These are phyloP conservation scores for Plectranthus barbatus DNA, from an alignment of 257 asterid species.

Conservation along the genomic window DNA sequence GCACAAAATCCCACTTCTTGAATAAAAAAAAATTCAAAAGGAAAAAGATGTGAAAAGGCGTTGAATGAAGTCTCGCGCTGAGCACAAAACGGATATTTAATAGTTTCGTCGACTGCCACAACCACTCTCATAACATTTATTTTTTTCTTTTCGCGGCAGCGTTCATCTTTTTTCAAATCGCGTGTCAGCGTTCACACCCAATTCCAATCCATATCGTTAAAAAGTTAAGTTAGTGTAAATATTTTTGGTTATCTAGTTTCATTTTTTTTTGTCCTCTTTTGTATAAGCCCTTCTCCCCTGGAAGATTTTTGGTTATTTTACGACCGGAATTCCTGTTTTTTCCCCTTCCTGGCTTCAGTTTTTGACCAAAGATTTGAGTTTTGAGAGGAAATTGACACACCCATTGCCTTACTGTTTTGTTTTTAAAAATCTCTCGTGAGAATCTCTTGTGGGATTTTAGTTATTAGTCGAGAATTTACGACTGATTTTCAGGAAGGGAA, in stretches of 20 bases:
- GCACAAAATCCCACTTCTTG: not conserved
- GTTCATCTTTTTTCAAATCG: not conserved
- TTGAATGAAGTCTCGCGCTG: conserved; percentile 1
- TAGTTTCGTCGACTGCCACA: not conserved
- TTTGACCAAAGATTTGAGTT: not conserved
- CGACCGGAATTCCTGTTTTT: not conserved
- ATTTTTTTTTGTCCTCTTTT: not conserved
- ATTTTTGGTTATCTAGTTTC: not conserved
- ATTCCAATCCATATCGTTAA: not conserved
- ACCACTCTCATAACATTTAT: not conserved
- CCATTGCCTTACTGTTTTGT: not conserved
- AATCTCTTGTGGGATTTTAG: not conserved
- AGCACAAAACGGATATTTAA: not conserved
- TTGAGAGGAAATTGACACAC: not conserved
- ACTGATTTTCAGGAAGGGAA: not conserved
- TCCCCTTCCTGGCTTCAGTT: not conserved
- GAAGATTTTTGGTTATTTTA: too few relatives aligned
- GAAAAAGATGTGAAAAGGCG: conserved; percentile 20
- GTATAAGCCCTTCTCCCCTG: not conserved
- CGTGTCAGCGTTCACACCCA: conserved; percentile 24
- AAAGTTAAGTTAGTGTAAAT: not conserved
- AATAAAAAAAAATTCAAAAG: too few relatives aligned
- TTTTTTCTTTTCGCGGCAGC: not conserved
- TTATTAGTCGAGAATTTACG: not conserved
- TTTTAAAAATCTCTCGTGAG: not conserved